Percentiles rank a stretch among this genome's conserved stretches.
Evolutionary conservation across 345 rosid species (phyloP).

Genomic region (Brassica carinata): DNA sequence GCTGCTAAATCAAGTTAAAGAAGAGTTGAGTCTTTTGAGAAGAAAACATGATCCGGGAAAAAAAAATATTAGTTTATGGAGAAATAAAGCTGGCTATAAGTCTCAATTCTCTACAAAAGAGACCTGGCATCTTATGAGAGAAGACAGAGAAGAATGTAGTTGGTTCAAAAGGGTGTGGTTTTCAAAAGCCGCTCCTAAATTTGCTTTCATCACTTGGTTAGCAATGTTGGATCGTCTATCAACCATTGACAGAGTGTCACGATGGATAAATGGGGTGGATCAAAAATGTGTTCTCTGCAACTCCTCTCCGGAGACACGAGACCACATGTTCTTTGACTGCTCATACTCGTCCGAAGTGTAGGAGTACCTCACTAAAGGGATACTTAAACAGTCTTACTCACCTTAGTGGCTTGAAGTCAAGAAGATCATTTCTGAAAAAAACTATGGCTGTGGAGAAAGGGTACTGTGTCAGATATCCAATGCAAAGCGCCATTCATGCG

Average conservation of each 20-base stretch:
- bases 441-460: not conserved
- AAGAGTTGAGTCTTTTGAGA: not conserved
- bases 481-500: not conserved
- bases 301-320: not conserved
- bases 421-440: not conserved
- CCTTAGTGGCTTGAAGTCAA: not conserved
- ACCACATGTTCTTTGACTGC: not conserved
- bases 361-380: not conserved
- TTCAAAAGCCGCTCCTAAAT: not conserved
- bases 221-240: not conserved
- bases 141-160: not conserved
- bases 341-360: not conserved
- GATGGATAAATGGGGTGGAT: not conserved
- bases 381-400: not conserved
- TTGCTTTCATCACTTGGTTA: not conserved
- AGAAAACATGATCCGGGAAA: not conserved
- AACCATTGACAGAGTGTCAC: not conserved
- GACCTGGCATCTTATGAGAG: not conserved
- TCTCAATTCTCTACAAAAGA: not conserved
- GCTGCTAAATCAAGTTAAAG: not conserved
- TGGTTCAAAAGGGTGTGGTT: not conserved
- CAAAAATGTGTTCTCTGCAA: not conserved
- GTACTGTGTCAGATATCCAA: not conserved
- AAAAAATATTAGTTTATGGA: not conserved
- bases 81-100: not conserved